Evolutionary conservation across 805 yeast species (phyloP).

Genomic region (Wickerhamiella siamensis): DNA sequence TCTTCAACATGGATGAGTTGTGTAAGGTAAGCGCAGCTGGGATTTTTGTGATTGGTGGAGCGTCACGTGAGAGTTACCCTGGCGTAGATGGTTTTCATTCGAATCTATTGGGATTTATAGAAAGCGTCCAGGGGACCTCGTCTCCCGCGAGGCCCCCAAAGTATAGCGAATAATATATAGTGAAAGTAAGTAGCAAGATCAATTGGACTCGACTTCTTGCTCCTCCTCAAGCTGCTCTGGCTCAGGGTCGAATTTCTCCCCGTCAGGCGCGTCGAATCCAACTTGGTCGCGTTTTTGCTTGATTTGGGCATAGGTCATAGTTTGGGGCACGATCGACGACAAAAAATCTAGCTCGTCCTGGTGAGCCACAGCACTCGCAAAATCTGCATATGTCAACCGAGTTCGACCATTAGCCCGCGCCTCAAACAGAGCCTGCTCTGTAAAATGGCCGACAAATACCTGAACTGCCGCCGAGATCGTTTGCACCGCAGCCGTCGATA

Average conservation of each 20-base stretch:
- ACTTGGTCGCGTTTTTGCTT: conserved; percentile 7
- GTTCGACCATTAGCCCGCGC: conserved; percentile 55
- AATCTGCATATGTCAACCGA: conserved; percentile 56
- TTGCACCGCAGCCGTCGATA: conserved; percentile 59
- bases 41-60: conserved; percentile 3
- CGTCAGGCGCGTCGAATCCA: background rate
- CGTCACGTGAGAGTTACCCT: conserved; percentile 1
- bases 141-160: too few relatives aligned
- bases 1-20: conserved; percentile 1
- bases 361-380: conserved; percentile 45
- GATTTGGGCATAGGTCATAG: conserved; percentile 16
- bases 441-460: conserved; percentile 50
- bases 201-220: too few relatives aligned
- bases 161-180: too few relatives aligned
- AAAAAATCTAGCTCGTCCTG: conserved; percentile 51
- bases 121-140: too few relatives aligned
- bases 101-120: too few relatives aligned
- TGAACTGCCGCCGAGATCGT: conserved; percentile 69
- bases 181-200: too few relatives aligned
- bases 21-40: conserved; percentile 2
- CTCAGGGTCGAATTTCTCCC: conserved; percentile 4
- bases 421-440: conserved; percentile 52
- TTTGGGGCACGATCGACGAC: conserved; percentile 46
- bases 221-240: background rate
- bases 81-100: too few relatives aligned